Conservation (phyloP, 2,329 filamentous ascomycete genomes). For the Hymenoscyphus infarciens region DNA sequence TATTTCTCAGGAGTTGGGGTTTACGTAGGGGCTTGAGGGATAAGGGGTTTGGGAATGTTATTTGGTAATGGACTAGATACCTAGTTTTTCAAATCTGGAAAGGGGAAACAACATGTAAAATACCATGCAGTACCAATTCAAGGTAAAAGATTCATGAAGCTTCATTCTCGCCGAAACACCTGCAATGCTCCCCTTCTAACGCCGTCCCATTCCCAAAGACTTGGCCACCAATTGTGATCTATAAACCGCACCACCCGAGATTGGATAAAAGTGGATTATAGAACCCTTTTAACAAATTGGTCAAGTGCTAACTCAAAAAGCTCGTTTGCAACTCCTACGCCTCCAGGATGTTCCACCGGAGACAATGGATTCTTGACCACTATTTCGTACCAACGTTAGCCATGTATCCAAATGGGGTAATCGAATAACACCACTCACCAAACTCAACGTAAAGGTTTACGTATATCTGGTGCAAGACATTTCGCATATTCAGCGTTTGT, state of each 20-base stretch:
- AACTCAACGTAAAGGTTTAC: constrained; percentile 98
- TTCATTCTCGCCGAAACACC: constrained; percentile 20
- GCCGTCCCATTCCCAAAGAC: constrained; percentile 17
- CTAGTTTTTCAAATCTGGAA: neutral
- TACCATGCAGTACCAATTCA: constrained; percentile 18
- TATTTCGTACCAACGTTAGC: constrained; percentile 30
- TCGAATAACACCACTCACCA: constrained; percentile 49
- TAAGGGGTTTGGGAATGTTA: neutral
- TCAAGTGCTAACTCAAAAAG: constrained; percentile 70
- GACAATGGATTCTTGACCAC: constrained; percentile 69
- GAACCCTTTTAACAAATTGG: constrained; percentile 67
- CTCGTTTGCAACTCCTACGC: constrained; percentile 67
- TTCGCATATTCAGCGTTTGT: constrained; percentile 82
- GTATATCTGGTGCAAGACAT: constrained; percentile 96
- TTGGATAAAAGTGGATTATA: constrained; percentile 33
- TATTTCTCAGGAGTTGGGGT: constrained; percentile 14
- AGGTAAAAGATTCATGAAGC: constrained; percentile 11
- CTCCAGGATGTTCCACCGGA: constrained; percentile 65
- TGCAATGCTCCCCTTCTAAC: constrained; percentile 22
- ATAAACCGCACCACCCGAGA: neutral
- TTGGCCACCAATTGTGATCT: neutral
- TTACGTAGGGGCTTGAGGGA: neutral
- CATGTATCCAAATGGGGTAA: neutral
- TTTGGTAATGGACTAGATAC: constrained; percentile 4
- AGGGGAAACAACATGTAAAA: constrained; percentile 19